These are phyloP conservation scores for Bombardia bombarda DNA, from an alignment of 495 filamentous ascomycete species.

Conservation along the genomic window DNA sequence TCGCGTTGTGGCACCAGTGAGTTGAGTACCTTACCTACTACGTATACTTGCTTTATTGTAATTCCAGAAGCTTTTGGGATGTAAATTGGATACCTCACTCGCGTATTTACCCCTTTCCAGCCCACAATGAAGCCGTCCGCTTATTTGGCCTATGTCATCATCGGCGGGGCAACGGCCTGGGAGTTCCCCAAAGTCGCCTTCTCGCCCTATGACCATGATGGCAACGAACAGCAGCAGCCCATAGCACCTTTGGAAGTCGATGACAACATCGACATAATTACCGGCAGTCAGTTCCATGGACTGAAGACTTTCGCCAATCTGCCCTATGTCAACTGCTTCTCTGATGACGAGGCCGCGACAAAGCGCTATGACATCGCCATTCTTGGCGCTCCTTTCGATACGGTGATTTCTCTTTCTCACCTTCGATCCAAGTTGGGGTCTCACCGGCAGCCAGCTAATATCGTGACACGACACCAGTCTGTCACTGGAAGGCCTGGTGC, in stretches of 20 bases:
- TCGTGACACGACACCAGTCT: neutral
- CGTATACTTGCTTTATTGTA: no score
- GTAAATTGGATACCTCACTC: neutral
- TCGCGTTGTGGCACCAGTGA: no score
- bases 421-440: neutral
- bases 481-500: slow-evolving; percentile 54
- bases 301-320: slow-evolving; percentile 73
- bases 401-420: slow-evolving; percentile 4
- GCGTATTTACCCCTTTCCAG: neutral
- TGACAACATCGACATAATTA: neutral
- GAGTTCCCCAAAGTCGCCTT: neutral
- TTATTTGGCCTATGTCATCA: neutral
- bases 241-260: neutral
- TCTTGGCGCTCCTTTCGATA: slow-evolving; percentile 55
- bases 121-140: neutral
- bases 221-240: neutral
- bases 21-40: no score
- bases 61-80: no score
- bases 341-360: slow-evolving; percentile 45
- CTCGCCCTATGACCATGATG: neutral
- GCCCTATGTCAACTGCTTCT: slow-evolving; percentile 72
- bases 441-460: neutral
- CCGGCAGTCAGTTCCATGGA: slow-evolving; percentile 24
- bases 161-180: neutral
- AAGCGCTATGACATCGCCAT: slow-evolving; percentile 73